Percentiles rank a stretch among this genome's conserved stretches.
phyloP scores from a whole-genome alignment of 1,284 basidiomycete species.

The Ganoderma sinense region DNA sequence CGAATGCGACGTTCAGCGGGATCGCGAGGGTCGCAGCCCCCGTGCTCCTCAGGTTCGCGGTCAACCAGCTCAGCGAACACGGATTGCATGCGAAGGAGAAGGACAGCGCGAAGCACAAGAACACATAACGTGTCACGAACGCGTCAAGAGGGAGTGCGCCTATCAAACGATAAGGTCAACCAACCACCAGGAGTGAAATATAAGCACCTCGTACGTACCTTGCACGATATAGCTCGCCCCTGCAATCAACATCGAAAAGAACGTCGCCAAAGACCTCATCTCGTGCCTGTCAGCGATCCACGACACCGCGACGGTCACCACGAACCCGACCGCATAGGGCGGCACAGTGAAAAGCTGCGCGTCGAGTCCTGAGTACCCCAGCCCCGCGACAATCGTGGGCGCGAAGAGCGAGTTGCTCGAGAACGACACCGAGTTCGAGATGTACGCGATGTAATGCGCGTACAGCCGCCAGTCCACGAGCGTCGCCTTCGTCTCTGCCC shows the following conservation, averaged over 20 bases:
- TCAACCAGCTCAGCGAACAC: conserved; percentile 45
- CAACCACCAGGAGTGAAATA: too few relatives aligned
- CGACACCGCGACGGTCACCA: conserved; percentile 39
- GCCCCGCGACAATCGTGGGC: conserved; percentile 46
- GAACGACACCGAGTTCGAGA: conserved; percentile 44
- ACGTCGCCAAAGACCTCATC: conserved; percentile 26
- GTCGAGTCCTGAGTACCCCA: conserved; percentile 53
- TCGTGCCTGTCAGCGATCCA: conserved; percentile 31
- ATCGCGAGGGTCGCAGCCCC: conserved; percentile 43
- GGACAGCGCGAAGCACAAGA: conserved; percentile 41
- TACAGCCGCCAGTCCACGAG: conserved; percentile 43
- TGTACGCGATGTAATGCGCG: conserved; percentile 42
- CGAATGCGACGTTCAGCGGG: conserved; percentile 44
- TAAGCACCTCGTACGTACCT: conserved; percentile 12
- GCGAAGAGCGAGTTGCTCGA: conserved; percentile 45
- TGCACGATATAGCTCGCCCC: conserved; percentile 30
- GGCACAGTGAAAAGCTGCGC: conserved; percentile 67
- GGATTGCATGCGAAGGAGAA: conserved; percentile 45
- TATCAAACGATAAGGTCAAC: not conserved
- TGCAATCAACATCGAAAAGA: conserved; percentile 24
- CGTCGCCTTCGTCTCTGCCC: conserved; percentile 40
- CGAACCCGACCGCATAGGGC: conserved; percentile 51
- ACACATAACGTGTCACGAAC: conserved; percentile 41
- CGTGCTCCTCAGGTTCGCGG: conserved; percentile 41
- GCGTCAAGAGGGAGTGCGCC: conserved; percentile 38